Evolutionary conservation across 495 filamentous ascomycete genomes (phyloP), one percentile per base, ranked within the genome.

Genomic region (Chaetomium tenue): DNA sequence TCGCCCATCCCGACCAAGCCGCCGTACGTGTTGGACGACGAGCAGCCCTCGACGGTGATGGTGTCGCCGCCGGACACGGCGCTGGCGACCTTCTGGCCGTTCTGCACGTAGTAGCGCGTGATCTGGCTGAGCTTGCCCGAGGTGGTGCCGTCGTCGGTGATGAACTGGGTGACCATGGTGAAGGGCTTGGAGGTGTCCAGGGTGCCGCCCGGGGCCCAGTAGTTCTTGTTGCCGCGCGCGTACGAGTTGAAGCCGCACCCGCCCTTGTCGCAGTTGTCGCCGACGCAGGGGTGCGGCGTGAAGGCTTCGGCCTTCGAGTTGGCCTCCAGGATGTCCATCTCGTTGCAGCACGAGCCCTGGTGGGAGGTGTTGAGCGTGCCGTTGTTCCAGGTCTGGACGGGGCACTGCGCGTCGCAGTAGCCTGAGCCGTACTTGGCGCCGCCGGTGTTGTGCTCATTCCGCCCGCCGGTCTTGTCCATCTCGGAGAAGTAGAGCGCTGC

Each of bases 321-420:
- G 40, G 85, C 87, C 71, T 87, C 82, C 83, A 85, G 85, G 67
- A 86, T 79, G 70, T 86, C 84, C 83, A 87, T 86, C 69, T 86
- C 83, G 60, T 83, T 84, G 72, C 85, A 86, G 77, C 84, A 87
- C 9, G 77, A 73, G 16, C 83, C 82, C 23, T 72, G 65, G 20
- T 65, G 70, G 40, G 81, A 75, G 59, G 82, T 72, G 71, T 87
- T 87, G 1, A 57, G 81, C 18, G 81, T 71, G 30, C 86, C 86
- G 66, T 87, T 86, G 61, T 87, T 81, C 70, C 83, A 89, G 15
- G 83, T 75, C 22, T 72, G 71, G 12, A 39, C 74, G 46, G 77
- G 81, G 73, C 88, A 90, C 68, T 90, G 87, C 8, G 86, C 82
- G 69, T 89, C 87, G 70, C 88, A 91, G 77, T 91, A 90, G 0